These are phyloP conservation scores for Suillus variegatus DNA, from an alignment of 768 basidiomycete species.

Conservation along the genomic window DNA sequence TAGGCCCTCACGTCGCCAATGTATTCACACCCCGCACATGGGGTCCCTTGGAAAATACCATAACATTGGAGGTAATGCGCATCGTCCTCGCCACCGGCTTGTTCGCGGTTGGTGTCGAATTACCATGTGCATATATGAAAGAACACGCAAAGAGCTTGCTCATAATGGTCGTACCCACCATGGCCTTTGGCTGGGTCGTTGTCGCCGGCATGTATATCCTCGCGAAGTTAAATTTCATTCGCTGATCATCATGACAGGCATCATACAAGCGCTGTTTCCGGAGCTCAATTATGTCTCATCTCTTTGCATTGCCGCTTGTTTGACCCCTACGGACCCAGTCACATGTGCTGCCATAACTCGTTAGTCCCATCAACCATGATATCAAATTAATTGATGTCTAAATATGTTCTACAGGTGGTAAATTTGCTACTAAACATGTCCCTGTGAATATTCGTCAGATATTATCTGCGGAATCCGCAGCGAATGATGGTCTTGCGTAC, in stretches of 20 bases:
- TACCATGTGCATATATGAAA: conserved; percentile 83
- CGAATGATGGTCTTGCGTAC: conserved; percentile 95
- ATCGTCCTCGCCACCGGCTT: conserved; percentile 89
- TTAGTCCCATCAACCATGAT: conserved; percentile 24
- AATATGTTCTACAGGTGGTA: conserved; percentile 52
- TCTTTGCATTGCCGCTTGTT: conserved; percentile 84
- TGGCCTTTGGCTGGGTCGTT: conserved; percentile 84
- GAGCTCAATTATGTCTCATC: conserved; percentile 69
- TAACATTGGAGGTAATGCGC: conserved; percentile 88
- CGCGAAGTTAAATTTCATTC: background rate
- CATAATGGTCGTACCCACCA: conserved; percentile 76
- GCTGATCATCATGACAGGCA: conserved; percentile 37
- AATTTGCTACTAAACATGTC: conserved; percentile 69
- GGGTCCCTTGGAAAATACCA: conserved; percentile 50
- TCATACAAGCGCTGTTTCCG: conserved; percentile 76
- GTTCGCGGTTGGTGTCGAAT: conserved; percentile 94
- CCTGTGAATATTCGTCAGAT: conserved; percentile 77
- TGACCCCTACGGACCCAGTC: conserved; percentile 95
- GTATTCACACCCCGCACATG: conserved; percentile 80
- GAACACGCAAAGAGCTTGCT: conserved; percentile 73
- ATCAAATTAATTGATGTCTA: background rate
- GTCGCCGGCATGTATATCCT: conserved; percentile 54
- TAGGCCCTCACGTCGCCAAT: conserved; percentile 72
- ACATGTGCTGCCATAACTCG: conserved; percentile 84
- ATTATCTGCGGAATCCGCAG: conserved; percentile 86